Percentiles rank a stretch among this genome's conserved stretches.
These are phyloP conservation scores for Eutypella sp. DNA, from an alignment of 2,329 filamentous ascomycete species.

Conservation along the genomic window DNA sequence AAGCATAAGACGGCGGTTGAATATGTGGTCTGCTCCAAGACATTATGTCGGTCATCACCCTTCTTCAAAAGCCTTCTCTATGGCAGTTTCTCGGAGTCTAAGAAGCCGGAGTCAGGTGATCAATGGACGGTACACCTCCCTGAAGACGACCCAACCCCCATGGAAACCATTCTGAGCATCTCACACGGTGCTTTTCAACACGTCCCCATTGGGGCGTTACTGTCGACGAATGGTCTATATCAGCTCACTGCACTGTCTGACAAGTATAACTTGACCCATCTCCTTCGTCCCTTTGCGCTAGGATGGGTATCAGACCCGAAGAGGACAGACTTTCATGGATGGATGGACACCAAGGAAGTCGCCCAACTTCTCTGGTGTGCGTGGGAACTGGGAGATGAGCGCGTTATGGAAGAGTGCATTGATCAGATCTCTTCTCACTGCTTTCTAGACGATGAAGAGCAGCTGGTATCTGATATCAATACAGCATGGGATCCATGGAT, in stretches of 20 bases:
- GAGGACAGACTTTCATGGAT: too few relatives aligned
- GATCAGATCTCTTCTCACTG: too few relatives aligned
- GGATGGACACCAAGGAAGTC: too few relatives aligned
- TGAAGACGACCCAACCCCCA: conserved; percentile 20
- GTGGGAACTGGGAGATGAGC: too few relatives aligned
- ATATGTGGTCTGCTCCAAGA: conserved; percentile 10
- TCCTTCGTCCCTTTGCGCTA: conserved; percentile 8
- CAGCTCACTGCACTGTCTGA: conserved; percentile 11
- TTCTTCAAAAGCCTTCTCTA: conserved; percentile 14
- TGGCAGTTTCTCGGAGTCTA: conserved; percentile 12
- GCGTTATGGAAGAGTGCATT: too few relatives aligned
- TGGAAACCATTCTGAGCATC: conserved; percentile 21
- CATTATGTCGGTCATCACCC: conserved; percentile 10
- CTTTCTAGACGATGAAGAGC: too few relatives aligned
- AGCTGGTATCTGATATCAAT: too few relatives aligned
- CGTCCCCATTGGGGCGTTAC: conserved; percentile 4
- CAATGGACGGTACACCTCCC: conserved; percentile 17
- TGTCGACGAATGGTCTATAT: conserved; percentile 6
- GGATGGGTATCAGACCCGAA: too few relatives aligned
- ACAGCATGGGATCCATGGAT: too few relatives aligned
- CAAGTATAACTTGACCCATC: conserved; percentile 15
- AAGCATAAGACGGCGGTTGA: background rate
- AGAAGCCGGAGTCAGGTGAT: background rate
- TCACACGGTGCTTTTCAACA: conserved; percentile 19
- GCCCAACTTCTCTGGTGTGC: too few relatives aligned